phyloP scores from a whole-genome alignment of 2,329 filamentous ascomycete species.

The Colletotrichum sp. region DNA sequence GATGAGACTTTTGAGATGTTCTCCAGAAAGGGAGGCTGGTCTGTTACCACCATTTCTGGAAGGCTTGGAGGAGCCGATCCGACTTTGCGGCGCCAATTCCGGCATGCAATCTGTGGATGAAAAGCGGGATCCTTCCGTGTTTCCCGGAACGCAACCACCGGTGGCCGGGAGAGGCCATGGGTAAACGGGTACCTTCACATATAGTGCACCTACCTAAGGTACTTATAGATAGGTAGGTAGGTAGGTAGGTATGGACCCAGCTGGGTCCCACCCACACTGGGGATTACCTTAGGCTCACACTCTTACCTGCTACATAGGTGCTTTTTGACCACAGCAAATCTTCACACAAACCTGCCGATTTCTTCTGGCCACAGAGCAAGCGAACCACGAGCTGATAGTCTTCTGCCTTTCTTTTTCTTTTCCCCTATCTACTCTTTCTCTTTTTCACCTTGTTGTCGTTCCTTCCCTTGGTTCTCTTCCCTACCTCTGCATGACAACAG shows the following conservation, averaged over 20 bases:
- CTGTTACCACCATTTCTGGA: neutral
- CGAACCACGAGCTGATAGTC: neutral
- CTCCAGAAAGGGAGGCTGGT: neutral
- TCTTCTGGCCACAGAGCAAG: neutral
- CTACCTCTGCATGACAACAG: neutral
- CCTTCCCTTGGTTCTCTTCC: neutral
- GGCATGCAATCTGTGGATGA: neutral
- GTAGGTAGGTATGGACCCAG: neutral
- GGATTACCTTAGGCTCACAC: neutral
- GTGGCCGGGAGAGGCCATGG: neutral
- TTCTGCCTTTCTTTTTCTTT: neutral
- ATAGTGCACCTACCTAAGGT: neutral
- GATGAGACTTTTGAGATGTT: neutral
- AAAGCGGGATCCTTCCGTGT: conserved; percentile 6
- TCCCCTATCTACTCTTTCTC: neutral
- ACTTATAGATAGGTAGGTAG: too few species aligned
- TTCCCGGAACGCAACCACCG: neutral
- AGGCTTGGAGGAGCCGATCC: neutral
- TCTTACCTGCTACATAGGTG: neutral
- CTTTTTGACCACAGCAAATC: neutral
- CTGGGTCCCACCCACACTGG: neutral
- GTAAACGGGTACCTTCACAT: neutral
- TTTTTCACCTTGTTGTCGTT: neutral
- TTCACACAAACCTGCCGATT: neutral
- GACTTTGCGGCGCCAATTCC: neutral